Evolutionary conservation across 306 rosid genomes (phyloP), one percentile per base, ranked within the genome.

Genomic region (Prosopis cineraria): DNA sequence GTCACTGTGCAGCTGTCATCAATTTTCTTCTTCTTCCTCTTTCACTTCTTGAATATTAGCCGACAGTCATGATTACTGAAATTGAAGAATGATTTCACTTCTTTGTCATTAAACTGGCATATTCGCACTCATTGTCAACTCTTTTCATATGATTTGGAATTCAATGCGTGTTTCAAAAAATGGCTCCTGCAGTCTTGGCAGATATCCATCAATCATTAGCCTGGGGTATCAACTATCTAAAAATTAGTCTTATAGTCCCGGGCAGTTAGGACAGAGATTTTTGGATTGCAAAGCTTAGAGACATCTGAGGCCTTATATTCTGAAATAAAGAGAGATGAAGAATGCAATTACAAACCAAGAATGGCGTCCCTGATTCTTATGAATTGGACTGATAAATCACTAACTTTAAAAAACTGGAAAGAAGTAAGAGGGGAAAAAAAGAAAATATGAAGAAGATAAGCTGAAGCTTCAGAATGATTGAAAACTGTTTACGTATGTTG

Each of bases 381-480:
- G 69, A 70, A 47, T 41, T 36, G 31, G 50, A 59, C 67, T 67
- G 29, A 20, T 66, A 48, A 52, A 11, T 78, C 55, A 24, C 68
- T 68, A 45, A 8, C 30, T 25, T 59, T 68, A 19, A 33, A 40
- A 39, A 2, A 10, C 43, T 45, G 10, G 47, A 50, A 41, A 7
- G 22, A 27, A 30, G 30, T 6, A 22, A 17, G 29, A 73, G 43
- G 29, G 52, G 37, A 33, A 43, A 65, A 43, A 65, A 72, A 74
- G 24, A 62, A 64, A 55, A 56, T 75, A 27, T 13, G 14, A 62
- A 39, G 53, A 79, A 79, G 53, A 66, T 56, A 44, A 65, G 40
- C 44, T 64, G 79, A 76, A 72, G 68, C 62, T 30, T 67, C 29
- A 20, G 41, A 64, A 76, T 71, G 55, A 65, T 31, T 56, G 19